Base-by-base conservation (phyloP, 2,329 filamentous ascomycete species). In the Sclerotiophoma versabilis region DNA sequence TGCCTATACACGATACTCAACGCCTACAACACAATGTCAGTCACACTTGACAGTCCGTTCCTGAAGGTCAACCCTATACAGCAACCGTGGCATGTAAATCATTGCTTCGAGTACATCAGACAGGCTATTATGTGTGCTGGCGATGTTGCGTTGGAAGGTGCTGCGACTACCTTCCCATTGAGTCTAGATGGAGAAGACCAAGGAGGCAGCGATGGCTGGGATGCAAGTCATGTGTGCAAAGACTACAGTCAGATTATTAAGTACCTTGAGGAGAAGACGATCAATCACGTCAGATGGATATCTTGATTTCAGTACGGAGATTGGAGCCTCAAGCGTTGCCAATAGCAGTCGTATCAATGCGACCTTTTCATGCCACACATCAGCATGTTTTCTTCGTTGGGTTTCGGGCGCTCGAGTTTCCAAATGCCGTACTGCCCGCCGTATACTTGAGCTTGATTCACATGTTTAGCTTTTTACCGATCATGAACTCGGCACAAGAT, bases 191-290 rank as follows among this genome's bases (percentile, higher is more conserved):
- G 69, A 2, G 66, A 67, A 37, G 68, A 73, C 50, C 49, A 57
- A 19, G 70, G 71, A 5, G 71, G 71, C 1, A 72, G 70, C 38
- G 71, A 73, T 54, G 70, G 70, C 1, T 73, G 70, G 69, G 71
- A 73, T 48, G 64, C 66, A 23, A 67, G 60, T 44, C 70, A 73
- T 39, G 66, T 73, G 5, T 73, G 71, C 49, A 72, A 66, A 56
- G 60, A 72, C 46, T 73, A 72, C 50, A 52, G 58, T 3, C 54
- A 73, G 45, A 61, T 72, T n/a, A 64, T 62, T n/a, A 51, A 45
- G 12, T 72, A 72, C 52, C 45, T 73, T 33, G 70, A 72, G 53
- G 50, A 51, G 43, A 54, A 57, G 58, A 64, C 66, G 23, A 59
- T 70, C 20, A 68, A 70, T 38, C 64, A 68, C 38, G 45, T 62